Base-by-base conservation (phyloP, 768 basidiomycete genomes). In the Phanerodontia chrysosporium region DNA sequence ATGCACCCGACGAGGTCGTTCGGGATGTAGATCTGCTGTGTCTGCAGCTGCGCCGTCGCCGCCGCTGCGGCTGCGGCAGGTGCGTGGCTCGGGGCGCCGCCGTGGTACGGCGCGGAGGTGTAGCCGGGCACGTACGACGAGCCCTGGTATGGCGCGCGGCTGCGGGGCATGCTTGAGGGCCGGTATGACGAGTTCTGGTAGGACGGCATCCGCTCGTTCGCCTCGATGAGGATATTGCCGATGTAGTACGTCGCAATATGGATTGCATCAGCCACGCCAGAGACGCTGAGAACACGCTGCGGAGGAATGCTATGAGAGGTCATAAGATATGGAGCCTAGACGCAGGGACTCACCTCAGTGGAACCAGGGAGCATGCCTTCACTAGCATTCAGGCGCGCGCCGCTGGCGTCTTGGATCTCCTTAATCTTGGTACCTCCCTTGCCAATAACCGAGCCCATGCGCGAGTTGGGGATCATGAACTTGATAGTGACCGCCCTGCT, bases 161-260 rank as follows among this genome's bases (percentile, higher is more conserved):
- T 87, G 62, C 82, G 78, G 46, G 83, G 72, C 67, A 79, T 74
- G 66, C 75, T 82, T 62, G 88, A 78, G 48, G 90, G 93, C 46
- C 86, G 87, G 70, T 87, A 76, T 42, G 65, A 72, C 24, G 77
- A 72, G 67, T 76, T 74, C 52, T 81, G 75, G 58, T 85, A 77
- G 52, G 90, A 78, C 3, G 90, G 90, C 82, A 83, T 83, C 59
- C 89, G 87, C 62, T 92, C 90, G 69, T 92, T 88, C 6, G 93
- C 89, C 71, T 97, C 94, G 65, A 96, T 89, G 56, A 99, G 86
- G 67, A 98, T 97, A 64, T 95, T 98, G 57, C 97, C 97, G 62
- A 99, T 95, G 73, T 99, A 98, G 76, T 98, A 99, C 3, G 96
- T 98, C 42, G 97, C 97, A 62, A 99, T 99, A 73, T 99, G 97